Percentiles rank a stretch among this genome's conserved stretches.
phyloP scores from a whole-genome alignment of 208 protist species.

The Trypanosoma conorhini region DNA sequence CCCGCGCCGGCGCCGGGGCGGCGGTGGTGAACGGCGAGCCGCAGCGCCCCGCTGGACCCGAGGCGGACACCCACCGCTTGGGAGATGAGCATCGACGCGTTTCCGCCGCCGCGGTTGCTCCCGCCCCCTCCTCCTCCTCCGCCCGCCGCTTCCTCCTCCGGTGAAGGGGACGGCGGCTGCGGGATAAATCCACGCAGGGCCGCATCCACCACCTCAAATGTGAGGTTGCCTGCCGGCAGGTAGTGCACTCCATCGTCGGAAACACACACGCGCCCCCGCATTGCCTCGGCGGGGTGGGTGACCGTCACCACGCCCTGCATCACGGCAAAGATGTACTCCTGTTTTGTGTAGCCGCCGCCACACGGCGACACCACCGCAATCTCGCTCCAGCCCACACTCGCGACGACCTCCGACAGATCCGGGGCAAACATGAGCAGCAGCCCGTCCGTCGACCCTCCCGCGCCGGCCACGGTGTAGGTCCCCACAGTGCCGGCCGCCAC shows the following conservation, averaged over 20 bases:
- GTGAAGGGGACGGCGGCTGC: constrained; percentile 1
- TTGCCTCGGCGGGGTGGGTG: constrained; percentile 32
- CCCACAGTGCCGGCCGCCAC: constrained; percentile 60
- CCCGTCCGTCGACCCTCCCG: constrained; percentile 24
- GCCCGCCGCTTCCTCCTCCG: no score
- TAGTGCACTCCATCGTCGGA: constrained; percentile 66
- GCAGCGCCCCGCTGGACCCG: constrained; percentile 47
- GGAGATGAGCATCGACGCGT: neutral
- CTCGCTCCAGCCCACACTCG: constrained; percentile 4
- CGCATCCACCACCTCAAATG: constrained; percentile 71
- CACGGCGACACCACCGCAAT: constrained; percentile 36
- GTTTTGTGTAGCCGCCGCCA: constrained; percentile 55
- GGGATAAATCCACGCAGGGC: constrained; percentile 52
- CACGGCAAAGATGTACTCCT: constrained; percentile 47
- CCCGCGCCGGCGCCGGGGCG: neutral
- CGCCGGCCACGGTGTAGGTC: constrained; percentile 44
- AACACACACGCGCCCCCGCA: constrained; percentile 66
- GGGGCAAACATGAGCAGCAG: constrained; percentile 67
- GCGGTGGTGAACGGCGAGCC: constrained; percentile 34
- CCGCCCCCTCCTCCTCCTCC: constrained; percentile 5
- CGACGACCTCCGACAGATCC: constrained; percentile 12
- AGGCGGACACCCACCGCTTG: constrained; percentile 32
- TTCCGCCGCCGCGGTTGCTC: constrained; percentile 1
- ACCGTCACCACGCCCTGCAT: constrained; percentile 43
- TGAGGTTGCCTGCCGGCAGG: constrained; percentile 51